A percentile compares a stretch with the other conserved stretches of the same genome.
Evolutionary conservation across 305 asterid species (phyloP).

Genomic region (Fraxinus paxiana): DNA sequence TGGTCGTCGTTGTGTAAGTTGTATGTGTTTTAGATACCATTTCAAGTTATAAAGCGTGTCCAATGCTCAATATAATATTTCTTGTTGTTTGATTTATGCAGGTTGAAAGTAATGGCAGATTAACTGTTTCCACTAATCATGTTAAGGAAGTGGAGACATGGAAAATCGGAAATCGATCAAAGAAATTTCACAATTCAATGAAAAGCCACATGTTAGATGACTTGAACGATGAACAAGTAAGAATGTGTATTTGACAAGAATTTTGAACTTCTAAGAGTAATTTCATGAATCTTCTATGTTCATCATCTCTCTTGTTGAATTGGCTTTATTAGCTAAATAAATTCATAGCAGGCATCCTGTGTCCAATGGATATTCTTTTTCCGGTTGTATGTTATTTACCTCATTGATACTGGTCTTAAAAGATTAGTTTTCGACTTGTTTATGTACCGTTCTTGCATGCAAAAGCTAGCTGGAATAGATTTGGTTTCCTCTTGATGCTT

Average conservation of each 20-base stretch:
- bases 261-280: background rate
- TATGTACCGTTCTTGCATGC: background rate
- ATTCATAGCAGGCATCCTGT: background rate
- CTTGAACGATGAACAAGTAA: conserved; percentile 75
- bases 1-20: conserved; percentile 99
- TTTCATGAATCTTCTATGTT: background rate
- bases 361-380: background rate
- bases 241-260: conserved; percentile 13
- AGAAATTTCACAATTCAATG: conserved; percentile 45
- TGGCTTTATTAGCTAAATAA: background rate
- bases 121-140: conserved; percentile 44
- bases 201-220: conserved; percentile 48
- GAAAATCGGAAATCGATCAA: conserved; percentile 36
- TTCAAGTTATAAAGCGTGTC: conserved; percentile 37
- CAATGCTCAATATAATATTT: conserved; percentile 54
- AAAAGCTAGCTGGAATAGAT: background rate
- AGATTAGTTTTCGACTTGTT: background rate
- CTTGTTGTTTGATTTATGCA: conserved; percentile 37
- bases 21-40: conserved; percentile 78
- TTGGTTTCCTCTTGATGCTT: background rate
- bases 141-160: conserved; percentile 37
- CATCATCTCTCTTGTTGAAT: background rate
- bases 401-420: background rate
- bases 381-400: background rate
- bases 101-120: conserved; percentile 79